Percentiles rank a stretch among this genome's conserved stretches.
Conservation (phyloP, 2,329 filamentous ascomycete genomes). For the Pestalotiopsis fici region DNA sequence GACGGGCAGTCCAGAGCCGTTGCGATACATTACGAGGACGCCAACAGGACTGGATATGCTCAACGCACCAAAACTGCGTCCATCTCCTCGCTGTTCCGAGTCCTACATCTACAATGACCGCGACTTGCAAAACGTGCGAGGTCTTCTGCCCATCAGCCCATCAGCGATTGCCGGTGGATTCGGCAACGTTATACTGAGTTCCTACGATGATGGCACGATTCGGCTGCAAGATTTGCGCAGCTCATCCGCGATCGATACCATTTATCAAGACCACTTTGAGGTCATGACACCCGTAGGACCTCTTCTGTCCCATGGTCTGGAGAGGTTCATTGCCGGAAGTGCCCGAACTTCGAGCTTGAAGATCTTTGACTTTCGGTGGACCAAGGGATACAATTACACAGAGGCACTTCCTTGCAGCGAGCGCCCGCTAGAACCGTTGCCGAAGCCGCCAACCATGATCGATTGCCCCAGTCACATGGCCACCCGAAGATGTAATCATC, state of each 20-base stretch:
- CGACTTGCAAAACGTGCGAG: constrained; percentile 38
- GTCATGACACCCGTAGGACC: constrained; percentile 45
- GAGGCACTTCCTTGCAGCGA: constrained; percentile 46
- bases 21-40: constrained; percentile 47
- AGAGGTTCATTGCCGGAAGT: constrained; percentile 53
- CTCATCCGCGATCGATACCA: constrained; percentile 43
- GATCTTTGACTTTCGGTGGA: constrained; percentile 56
- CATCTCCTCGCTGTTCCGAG: constrained; percentile 12
- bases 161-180: constrained; percentile 31
- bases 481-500: constrained; percentile 34
- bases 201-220: constrained; percentile 55
- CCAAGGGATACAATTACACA: constrained; percentile 49
- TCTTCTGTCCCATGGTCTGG: constrained; percentile 49
- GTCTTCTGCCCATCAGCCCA: constrained; percentile 45
- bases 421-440: constrained; percentile 34
- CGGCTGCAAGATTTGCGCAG: constrained; percentile 53
- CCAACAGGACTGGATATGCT: constrained; percentile 44
- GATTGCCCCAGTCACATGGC: constrained; percentile 16
- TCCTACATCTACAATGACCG: constrained; percentile 25
- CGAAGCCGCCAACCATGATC: constrained; percentile 24
- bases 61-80: constrained; percentile 31
- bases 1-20: constrained; percentile 39
- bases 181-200: constrained; percentile 46
- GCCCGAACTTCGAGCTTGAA: constrained; percentile 44
- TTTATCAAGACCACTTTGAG: constrained; percentile 56